Evolutionary conservation across 768 basidiomycete genomes (phyloP).

Genomic region (Psilocybe cubensis): DNA sequence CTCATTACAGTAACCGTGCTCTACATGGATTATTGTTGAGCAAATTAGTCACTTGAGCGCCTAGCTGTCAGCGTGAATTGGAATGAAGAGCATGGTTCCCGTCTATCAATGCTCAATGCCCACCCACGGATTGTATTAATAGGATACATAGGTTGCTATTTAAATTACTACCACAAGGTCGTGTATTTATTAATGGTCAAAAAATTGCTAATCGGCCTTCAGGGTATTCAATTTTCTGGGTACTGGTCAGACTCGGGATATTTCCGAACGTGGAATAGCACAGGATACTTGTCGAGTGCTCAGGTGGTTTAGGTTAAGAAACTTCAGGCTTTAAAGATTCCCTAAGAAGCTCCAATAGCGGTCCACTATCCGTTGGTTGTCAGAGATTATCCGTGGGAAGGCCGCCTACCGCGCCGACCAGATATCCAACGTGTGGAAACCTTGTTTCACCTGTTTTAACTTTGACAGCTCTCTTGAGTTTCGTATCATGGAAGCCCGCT

Average conservation of each 20-base stretch:
- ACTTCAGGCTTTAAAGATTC: background rate
- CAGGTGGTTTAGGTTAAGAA: background rate
- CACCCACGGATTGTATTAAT: background rate
- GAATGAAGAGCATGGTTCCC: background rate
- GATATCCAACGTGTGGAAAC: background rate
- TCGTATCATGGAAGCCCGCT: background rate
- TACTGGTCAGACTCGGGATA: background rate
- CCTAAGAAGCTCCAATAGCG: background rate
- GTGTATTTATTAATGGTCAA: background rate
- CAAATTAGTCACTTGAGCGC: background rate
- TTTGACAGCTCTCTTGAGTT: background rate
- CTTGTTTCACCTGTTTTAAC: background rate
- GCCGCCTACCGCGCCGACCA: background rate
- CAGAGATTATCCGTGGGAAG: background rate
- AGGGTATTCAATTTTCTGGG: background rate
- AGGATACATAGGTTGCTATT: background rate
- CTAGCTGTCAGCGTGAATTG: background rate
- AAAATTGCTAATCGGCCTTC: background rate
- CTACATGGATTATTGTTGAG: background rate
- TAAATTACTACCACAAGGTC: background rate
- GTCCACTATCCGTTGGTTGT: background rate
- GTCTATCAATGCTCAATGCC: background rate
- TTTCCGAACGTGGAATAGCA: too few relatives aligned
- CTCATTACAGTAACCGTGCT: background rate
- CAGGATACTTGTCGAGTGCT: background rate